These are phyloP conservation scores for Echium plantagineum DNA, from an alignment of 257 asterid genomes.

Conservation along the genomic window DNA sequence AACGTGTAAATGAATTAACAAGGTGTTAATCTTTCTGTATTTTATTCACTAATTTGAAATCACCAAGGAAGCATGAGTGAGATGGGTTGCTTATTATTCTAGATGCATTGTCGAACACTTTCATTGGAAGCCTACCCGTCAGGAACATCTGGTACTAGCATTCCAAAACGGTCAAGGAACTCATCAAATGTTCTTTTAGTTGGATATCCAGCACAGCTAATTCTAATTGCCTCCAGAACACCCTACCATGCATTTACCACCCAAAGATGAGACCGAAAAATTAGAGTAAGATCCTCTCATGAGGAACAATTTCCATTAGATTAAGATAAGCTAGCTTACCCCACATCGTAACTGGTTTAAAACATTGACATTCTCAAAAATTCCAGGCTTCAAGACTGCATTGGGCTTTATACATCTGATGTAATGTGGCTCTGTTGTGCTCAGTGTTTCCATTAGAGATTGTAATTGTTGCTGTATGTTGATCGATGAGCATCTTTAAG, in stretches of 20 bases:
- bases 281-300: conserved; percentile 4
- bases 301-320: neutral
- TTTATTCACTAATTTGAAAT: no score
- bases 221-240: conserved; percentile 91
- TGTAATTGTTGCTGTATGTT: conserved; percentile 83
- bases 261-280: conserved; percentile 9
- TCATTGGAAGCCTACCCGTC: conserved; percentile 45
- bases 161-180: conserved; percentile 89
- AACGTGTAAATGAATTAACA: no score
- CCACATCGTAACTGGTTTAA: conserved; percentile 88
- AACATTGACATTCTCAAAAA: conserved; percentile 82
- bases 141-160: conserved; percentile 67
- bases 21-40: no score
- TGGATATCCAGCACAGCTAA: conserved; percentile 96
- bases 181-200: conserved; percentile 87
- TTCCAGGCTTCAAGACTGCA: conserved; percentile 79
- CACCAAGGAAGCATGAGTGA: no score
- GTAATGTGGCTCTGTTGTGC: conserved; percentile 90
- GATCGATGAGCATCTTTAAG: conserved; percentile 13
- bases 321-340: conserved; percentile 39
- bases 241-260: conserved; percentile 47
- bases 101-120: neutral
- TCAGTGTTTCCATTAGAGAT: conserved; percentile 83
- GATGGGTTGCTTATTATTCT: neutral
- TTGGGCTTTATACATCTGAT: conserved; percentile 98